phyloP scores from a whole-genome alignment of 83 land plant genomes.

The Picea engelmannii region DNA sequence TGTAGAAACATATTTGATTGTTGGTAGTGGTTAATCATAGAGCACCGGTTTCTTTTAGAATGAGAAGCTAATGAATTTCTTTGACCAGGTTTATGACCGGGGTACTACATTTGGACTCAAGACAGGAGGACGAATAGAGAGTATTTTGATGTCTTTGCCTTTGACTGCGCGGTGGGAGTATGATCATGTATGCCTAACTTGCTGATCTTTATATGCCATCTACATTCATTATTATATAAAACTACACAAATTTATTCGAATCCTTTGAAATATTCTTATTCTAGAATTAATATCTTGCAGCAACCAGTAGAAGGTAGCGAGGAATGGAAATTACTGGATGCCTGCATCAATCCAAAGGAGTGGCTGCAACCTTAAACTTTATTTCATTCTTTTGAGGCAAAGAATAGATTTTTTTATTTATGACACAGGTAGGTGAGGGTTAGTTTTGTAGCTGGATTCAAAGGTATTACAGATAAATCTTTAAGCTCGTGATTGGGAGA shows the following conservation, averaged over 20 bases:
- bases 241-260: neutral
- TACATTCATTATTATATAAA: neutral
- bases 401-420: no score
- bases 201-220: neutral
- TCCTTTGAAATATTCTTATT: neutral
- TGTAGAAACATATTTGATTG: neutral
- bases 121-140: constrained; percentile 98
- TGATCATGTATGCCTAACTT: constrained; percentile 74
- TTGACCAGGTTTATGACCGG: constrained; percentile 90
- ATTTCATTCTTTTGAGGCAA: no score
- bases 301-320: constrained; percentile 90
- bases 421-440: no score
- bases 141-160: constrained; percentile 96
- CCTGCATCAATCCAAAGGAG: constrained; percentile 94
- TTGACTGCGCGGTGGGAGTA: constrained; percentile 98
- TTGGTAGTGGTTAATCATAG: neutral
- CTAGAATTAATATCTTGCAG: constrained; percentile 44
- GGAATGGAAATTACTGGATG: constrained; percentile 96
- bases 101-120: constrained; percentile 98
- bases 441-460: no score
- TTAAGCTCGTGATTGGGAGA: no score
- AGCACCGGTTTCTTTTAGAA: neutral
- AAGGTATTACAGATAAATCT: no score
- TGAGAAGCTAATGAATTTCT: neutral
- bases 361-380: constrained; percentile 44